Base-by-base conservation (phyloP, 2,329 filamentous ascomycete genomes). In the Botrytis fragariae region DNA sequence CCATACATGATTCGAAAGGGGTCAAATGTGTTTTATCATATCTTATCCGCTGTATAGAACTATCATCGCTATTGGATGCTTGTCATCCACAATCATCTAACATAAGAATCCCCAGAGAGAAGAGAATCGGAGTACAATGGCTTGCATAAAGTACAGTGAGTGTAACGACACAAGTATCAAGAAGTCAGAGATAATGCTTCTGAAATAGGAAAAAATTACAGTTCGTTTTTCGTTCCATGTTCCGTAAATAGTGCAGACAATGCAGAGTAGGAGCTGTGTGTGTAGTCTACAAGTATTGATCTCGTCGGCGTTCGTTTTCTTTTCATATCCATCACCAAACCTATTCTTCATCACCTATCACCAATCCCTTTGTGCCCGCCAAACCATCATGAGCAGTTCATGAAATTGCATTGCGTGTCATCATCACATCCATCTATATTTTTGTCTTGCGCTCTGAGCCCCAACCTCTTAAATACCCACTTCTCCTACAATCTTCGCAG, bases 401-500 rank as follows among this genome's bases (percentile, higher is more conserved):
- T 69, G 48, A 42, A 69, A 69, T 69, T 69, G 48, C 48, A 69
- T 69, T 69, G 48, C 48, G 65, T 57, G 12, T 69, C 48, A 32
- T 69, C 37, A 14, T 69, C 64, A 44, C 48, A 57, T 44, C n/a
- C 65, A 25, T 69, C 48, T 57, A 59, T 32, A 32, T 44, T 42
- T 69, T 57, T 57, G 32, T 37, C 54, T 25, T 39, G 48, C 57
- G 18, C 54, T 35, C 25, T 39, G 14, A 44, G 20, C 39, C 29
- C 14, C 25, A 45, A 37, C 29, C 32, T 67, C 62, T 72, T 80
- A 80, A 75, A 83, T 91, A 95, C 84, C 97, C 85, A 99, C 96
- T 84, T 99, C 96, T 74, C 96, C 94, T 76, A 99, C 95, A 82
- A 99, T 99, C 87, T 97, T 98, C 76, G 95, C 94, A 32, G 96